These are phyloP conservation scores for Hymenoscyphus linearis DNA, from an alignment of 2,329 filamentous ascomycete species.

Conservation along the genomic window DNA sequence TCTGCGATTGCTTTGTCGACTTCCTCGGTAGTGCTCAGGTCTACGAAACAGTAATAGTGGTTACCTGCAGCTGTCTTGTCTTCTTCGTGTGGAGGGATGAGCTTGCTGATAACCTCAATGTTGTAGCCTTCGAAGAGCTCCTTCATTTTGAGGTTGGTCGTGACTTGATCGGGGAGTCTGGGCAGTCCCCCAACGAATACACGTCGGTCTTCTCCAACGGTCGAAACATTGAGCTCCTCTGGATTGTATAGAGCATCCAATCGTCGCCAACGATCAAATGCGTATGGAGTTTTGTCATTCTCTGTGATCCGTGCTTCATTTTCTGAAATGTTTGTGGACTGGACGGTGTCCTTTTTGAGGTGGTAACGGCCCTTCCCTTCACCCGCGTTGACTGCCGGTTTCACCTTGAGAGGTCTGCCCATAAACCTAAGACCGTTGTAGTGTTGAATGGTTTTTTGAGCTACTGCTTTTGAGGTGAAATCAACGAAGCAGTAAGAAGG, in stretches of 20 bases:
- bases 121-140: constrained; percentile 44
- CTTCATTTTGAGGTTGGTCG: constrained; percentile 42
- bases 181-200: constrained; percentile 48
- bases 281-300: constrained; percentile 1
- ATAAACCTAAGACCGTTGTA: constrained; percentile 51
- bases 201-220: constrained; percentile 35
- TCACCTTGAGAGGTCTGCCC: constrained; percentile 57
- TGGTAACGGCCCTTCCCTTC: constrained; percentile 13
- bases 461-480: constrained; percentile 51
- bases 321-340: background rate
- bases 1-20: constrained; percentile 45
- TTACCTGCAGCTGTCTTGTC: constrained; percentile 47
- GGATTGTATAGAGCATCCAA: constrained; percentile 13
- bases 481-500: constrained; percentile 74
- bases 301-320: background rate
- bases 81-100: constrained; percentile 53
- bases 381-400: constrained; percentile 46
- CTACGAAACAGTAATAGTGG: constrained; percentile 62
- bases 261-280: constrained; percentile 24
- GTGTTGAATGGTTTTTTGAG: constrained; percentile 50
- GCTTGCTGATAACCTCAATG: constrained; percentile 34
- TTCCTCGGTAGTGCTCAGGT: constrained; percentile 51
- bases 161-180: constrained; percentile 43
- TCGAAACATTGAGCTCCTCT: constrained; percentile 16
- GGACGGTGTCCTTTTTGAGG: background rate